Base-by-base conservation (phyloP, 805 yeast genomes). In the Kluyveromyces starmeri region DNA sequence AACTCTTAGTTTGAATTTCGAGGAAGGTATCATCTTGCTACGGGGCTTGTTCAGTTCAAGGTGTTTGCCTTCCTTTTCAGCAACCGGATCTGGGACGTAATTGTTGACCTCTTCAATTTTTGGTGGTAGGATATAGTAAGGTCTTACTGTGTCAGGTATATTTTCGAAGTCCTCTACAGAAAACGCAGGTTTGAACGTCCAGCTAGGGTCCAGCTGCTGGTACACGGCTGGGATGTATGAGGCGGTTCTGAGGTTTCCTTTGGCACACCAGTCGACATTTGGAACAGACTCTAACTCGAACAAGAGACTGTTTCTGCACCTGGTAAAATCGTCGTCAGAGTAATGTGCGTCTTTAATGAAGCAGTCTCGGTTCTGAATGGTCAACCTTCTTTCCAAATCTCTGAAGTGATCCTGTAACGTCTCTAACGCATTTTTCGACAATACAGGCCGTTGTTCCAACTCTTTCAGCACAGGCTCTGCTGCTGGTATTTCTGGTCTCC, bases 201-300 rank as follows among this genome's bases (percentile, higher is more conserved):
- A 55, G 12, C 37, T 23, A 9, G 37, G 29, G 32, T 43, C 46
- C 5, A 53, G 20, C 14, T 27, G 29, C n/a, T 39, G 35, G 34
- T 58, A 58, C 9, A 56, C 47, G 12, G 43, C 35, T 4, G 43
- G 28, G 19, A 44, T 39, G 34, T 55, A 58, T 25, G 60, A 53
- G 3, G 29, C 32, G 31, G 49, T 48, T 33, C 63, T 46, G 9
- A 55, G 40, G 36, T 55, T 57, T 11, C 44, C 42, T 9, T 21
- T 24, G 12, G 30, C 20, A 5, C 30, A 25, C 13, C 32, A 20
- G 4, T 15, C 11, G 10, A 40, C 45, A 31, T 43, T 45, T 7
- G 28, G 40, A 11, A 47, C 39, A 51, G 56, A 45, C 34, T 58
- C 63, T 26, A 58, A 33, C 12, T 58, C 63, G 31, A 57, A 55